Evolutionary conservation across 805 yeast species (phyloP).

Genomic region (Ogataea philodendri): DNA sequence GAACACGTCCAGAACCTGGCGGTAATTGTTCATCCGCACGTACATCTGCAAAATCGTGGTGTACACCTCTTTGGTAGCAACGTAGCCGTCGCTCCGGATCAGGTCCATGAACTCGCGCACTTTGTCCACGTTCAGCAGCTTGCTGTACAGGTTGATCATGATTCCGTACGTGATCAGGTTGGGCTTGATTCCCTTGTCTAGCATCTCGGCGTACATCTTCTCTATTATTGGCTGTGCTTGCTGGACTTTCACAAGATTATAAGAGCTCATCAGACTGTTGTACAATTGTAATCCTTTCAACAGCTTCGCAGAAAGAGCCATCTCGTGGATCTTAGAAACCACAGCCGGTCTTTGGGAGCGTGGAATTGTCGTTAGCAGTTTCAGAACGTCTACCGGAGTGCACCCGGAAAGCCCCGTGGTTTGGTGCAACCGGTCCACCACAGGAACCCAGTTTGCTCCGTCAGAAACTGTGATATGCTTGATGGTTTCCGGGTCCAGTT

Average conservation of each 20-base stretch:
- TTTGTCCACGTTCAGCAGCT: constrained; percentile 36
- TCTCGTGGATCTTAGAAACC: constrained; percentile 37
- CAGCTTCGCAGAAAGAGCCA: constrained; percentile 38
- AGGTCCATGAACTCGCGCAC: constrained; percentile 39
- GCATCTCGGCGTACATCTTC: constrained; percentile 30
- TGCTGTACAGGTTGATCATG: constrained; percentile 46
- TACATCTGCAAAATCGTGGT: constrained; percentile 61
- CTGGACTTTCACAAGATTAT: constrained; percentile 20
- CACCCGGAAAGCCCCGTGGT: constrained; percentile 38
- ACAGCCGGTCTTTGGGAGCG: constrained; percentile 33
- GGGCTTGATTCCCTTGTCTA: constrained; percentile 28
- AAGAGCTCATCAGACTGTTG: constrained; percentile 37
- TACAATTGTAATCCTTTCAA: constrained; percentile 34
- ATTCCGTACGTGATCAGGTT: constrained; percentile 43
- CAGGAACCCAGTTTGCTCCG: constrained; percentile 47
- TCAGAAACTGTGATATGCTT: constrained; percentile 39
- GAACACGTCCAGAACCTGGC: constrained; percentile 70
- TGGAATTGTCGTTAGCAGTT: constrained; percentile 43
- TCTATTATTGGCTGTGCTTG: constrained; percentile 34
- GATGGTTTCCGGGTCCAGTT: constrained; percentile 39
- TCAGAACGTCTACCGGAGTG: constrained; percentile 34
- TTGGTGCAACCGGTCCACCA: constrained; percentile 36
- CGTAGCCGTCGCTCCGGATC: constrained; percentile 39
- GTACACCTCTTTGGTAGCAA: constrained; percentile 47
- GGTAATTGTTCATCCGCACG: constrained; percentile 47